phyloP scores from a whole-genome alignment of 2,329 filamentous ascomycete genomes.

The Paracoccidioides brasiliensis region DNA sequence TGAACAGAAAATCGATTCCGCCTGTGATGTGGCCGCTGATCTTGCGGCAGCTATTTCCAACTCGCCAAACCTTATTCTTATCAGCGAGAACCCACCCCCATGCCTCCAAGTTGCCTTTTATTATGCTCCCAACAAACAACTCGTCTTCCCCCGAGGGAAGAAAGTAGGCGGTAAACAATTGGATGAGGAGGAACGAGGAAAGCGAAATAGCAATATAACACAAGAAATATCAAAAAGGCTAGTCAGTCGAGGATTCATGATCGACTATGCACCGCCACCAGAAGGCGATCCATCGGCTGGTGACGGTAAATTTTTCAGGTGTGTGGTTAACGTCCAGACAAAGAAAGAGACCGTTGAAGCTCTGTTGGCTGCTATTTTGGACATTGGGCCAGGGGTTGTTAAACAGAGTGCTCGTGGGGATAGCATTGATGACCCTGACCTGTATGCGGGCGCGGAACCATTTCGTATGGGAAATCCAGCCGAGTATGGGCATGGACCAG shows the following conservation, averaged over 20 bases:
- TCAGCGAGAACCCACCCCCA: conserved; percentile 64
- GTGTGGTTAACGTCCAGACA: conserved; percentile 53
- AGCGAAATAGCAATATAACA: conserved; percentile 44
- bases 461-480: conserved; percentile 14
- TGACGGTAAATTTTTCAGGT: conserved; percentile 53
- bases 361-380: conserved; percentile 47
- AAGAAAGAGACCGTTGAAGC: conserved; percentile 47
- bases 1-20: conserved; percentile 53
- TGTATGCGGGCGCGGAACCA: not conserved
- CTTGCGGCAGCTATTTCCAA: conserved; percentile 48
- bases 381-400: conserved; percentile 27
- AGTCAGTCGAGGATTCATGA: conserved; percentile 52
- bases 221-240: conserved; percentile 42
- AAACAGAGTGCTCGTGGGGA: conserved; percentile 6
- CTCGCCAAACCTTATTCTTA: conserved; percentile 51
- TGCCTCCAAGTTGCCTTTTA: conserved; percentile 96
- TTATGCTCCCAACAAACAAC: conserved; percentile 48
- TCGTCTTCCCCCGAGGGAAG: conserved; percentile 27
- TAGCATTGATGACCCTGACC: not conserved
- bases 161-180: conserved; percentile 14
- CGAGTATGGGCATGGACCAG: conserved; percentile 24
- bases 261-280: conserved; percentile 48
- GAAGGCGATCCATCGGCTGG: conserved; percentile 38
- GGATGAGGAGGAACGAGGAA: conserved; percentile 24
- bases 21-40: conserved; percentile 57